A percentile compares a stretch with the other conserved stretches of the same genome.
These are phyloP conservation scores for Clathrospora elynae DNA, from an alignment of 2,329 filamentous ascomycete species.

Conservation along the genomic window DNA sequence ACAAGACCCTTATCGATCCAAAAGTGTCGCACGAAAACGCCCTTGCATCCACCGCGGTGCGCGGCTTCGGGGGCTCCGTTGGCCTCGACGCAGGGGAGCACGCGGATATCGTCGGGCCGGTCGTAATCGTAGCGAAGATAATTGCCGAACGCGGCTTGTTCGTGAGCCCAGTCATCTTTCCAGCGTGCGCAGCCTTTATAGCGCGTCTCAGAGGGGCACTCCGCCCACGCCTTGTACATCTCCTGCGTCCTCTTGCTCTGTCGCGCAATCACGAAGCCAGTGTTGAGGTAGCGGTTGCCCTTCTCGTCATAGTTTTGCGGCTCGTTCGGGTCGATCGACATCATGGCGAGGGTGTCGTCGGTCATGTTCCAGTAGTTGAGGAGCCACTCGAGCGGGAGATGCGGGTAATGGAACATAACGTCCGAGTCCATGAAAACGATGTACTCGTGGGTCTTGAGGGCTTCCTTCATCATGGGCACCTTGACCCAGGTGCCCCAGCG, in stretches of 20 bases:
- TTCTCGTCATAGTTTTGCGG: conserved; percentile 51
- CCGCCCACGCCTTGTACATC: conserved; percentile 48
- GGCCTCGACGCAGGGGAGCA: conserved; percentile 47
- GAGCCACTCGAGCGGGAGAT: conserved; percentile 58
- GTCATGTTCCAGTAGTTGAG: conserved; percentile 58
- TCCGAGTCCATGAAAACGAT: conserved; percentile 58
- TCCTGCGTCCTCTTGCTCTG: conserved; percentile 46
- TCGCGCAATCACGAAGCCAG: conserved; percentile 53
- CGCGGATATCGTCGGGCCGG: conserved; percentile 45
- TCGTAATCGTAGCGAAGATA: conserved; percentile 48
- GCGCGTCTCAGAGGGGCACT: conserved; percentile 43
- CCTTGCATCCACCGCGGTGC: conserved; percentile 44
- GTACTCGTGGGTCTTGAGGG: conserved; percentile 50
- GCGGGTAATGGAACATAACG: conserved; percentile 54
- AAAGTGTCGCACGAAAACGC: conserved; percentile 48
- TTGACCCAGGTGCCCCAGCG: conserved; percentile 58
- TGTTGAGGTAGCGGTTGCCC: conserved; percentile 52
- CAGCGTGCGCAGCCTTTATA: conserved; percentile 46
- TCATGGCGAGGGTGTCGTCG: conserved; percentile 53
- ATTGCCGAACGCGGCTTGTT: conserved; percentile 49
- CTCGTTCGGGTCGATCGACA: conserved; percentile 54
- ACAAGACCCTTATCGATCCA: conserved; percentile 47
- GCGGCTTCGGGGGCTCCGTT: conserved; percentile 46
- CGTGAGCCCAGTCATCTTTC: conserved; percentile 46
- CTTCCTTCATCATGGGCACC: conserved; percentile 53